Conservation (phyloP, 768 basidiomycete genomes). For the Kwoniella dendrophila region DNA sequence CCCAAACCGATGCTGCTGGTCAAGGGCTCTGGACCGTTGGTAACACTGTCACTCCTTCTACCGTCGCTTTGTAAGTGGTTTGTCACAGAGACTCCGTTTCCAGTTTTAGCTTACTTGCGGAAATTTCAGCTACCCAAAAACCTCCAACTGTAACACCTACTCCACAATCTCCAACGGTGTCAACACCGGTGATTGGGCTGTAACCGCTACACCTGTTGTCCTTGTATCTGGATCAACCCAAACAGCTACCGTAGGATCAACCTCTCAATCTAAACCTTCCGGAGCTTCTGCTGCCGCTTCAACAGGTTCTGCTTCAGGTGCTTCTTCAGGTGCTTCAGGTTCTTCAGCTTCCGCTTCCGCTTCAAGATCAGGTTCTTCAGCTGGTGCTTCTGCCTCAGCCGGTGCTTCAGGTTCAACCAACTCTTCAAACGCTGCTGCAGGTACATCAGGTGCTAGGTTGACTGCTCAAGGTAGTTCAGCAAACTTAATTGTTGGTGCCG, state of each 20-base stretch:
- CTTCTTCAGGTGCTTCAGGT: constrained; percentile 56
- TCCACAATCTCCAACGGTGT: constrained; percentile 51
- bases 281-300: constrained; percentile 58
- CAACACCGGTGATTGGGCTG: constrained; percentile 46
- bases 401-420: neutral
- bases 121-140: constrained; percentile 44
- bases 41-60: constrained; percentile 51
- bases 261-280: constrained; percentile 21
- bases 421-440: constrained; percentile 12
- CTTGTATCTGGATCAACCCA: constrained; percentile 30
- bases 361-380: constrained; percentile 13
- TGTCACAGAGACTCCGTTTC: too few species aligned
- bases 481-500: constrained; percentile 1
- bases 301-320: constrained; percentile 40
- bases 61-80: constrained; percentile 40
- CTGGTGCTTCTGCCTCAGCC: constrained; percentile 18
- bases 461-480: neutral
- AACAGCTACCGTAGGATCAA: constrained; percentile 30
- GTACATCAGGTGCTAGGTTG: constrained; percentile 3
- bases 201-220: constrained; percentile 34
- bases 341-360: constrained; percentile 17
- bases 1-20: constrained; percentile 44
- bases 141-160: constrained; percentile 57
- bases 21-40: constrained; percentile 51
- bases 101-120: too few species aligned